Conservation (phyloP, 768 basidiomycete species). For the Coprinellus micaceus region DNA sequence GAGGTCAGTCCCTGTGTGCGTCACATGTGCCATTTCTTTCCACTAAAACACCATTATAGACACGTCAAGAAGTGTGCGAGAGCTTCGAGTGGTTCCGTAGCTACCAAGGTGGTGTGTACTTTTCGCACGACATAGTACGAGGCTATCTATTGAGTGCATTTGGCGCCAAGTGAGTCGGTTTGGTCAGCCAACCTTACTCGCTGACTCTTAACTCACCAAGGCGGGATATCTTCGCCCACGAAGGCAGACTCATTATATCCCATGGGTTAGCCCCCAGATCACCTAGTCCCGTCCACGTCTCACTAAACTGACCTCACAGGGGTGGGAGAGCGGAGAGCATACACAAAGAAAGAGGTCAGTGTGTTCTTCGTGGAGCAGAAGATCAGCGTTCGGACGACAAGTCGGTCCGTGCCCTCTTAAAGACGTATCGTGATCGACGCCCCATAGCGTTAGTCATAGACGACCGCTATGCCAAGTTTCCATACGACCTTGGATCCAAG, state of each 20-base stretch:
- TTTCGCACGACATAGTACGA: conserved; percentile 51
- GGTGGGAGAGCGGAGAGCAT: conserved; percentile 68
- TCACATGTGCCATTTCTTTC: not conserved
- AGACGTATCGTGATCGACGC: conserved; percentile 47
- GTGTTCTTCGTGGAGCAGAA: conserved; percentile 40
- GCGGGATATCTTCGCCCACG: conserved; percentile 63
- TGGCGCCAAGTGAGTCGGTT: conserved; percentile 52
- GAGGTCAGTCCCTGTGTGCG: conserved; percentile 24
- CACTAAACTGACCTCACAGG: conserved; percentile 27
- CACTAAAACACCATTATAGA: conserved; percentile 35
- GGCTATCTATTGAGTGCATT: conserved; percentile 77
- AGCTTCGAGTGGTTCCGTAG: conserved; percentile 69
- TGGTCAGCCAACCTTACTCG: not conserved
- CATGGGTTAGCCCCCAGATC: conserved; percentile 59
- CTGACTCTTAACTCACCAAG: conserved; percentile 45
- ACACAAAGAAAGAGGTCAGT: conserved; percentile 38
- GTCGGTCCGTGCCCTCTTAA: conserved; percentile 67
- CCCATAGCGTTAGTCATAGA: conserved; percentile 73
- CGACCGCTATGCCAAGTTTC: conserved; percentile 69
- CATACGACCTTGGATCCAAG: conserved; percentile 54
- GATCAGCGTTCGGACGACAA: conserved; percentile 69
- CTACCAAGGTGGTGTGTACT: conserved; percentile 82
- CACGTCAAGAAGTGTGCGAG: conserved; percentile 83
- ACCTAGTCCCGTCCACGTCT: not conserved
- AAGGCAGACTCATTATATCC: conserved; percentile 72